Base-by-base conservation (phyloP, 2,329 filamentous ascomycete genomes). In the Colletotrichum gigasporum region DNA sequence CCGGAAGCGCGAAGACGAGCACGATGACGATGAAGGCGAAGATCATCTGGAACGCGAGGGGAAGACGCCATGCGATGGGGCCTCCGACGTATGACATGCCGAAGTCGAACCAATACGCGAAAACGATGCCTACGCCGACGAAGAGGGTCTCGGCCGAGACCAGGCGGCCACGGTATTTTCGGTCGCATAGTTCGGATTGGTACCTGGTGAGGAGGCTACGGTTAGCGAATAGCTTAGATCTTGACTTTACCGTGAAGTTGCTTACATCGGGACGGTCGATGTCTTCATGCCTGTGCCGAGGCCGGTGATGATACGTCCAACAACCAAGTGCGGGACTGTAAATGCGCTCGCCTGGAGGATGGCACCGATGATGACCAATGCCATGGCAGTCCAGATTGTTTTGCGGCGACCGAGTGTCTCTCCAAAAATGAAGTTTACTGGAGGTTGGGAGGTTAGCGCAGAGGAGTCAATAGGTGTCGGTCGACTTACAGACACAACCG, bases 141-240 rank as follows among this genome's bases (percentile, higher is more conserved):
- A 80, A 72, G 3, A 78, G 73, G 4, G 79, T 73, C 16, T 76
- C 73, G 37, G 72, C 79, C 0, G 75, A 75, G 22, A 83, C 78
- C 8, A 80, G 73, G 16, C 76, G 75, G 39, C 80, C 82, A 37
- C 82, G 72, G 42, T 76, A 76, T n/a, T 76, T 72, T 1, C 76
- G 75, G 50, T 79, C 75, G 47, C 77, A 81, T 1, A 83, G 72
- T 66, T 84, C 82, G 0, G 78, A 75, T 62, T 83, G 81, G 58
- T 81, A 80, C 74, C 69, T 67, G 39, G 10, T 11, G 7, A 11
- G 2, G 3, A 24, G 22, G 9, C 7, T 5, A 1, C 9, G 24
- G 28, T 32, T 1, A 41, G 10, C 12, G 11, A 8, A 8, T 5
- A 18, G 14, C 9, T 6, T 18, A n/a, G 22, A n/a, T 3, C 6